Base-by-base conservation (phyloP, 177 flowering plant genomes). In the Vitis hybrid region DNA sequence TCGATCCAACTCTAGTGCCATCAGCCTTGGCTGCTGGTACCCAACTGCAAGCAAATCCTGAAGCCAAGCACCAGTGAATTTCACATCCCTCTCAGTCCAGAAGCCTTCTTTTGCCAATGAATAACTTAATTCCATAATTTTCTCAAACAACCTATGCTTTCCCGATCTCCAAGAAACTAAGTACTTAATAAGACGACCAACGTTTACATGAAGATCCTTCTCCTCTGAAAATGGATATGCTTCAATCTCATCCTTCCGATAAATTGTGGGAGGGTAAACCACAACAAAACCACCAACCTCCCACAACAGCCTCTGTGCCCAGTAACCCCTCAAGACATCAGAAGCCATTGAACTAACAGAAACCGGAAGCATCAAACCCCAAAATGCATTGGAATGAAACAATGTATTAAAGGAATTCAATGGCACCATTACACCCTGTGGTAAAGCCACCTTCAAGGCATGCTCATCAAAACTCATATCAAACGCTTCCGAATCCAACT, bases 301-400 rank as follows among this genome's bases (percentile, higher is more conserved):
- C 98, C 99, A 96, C 80, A 96, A 80, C 59, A 96, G 84, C 84
- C 99, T 86, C 77, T 95, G 98, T 12, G 85, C 93, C 98, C 94
- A 96, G 68, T 91, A 96, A 50, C 99, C 99, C 76, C 99, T 89
- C 79, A 96, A 71, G 3, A 96, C 86, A 82, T 96, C 99, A 46
- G 99, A 93, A 60, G 99, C 97, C 98, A 96, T 96, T 14, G 91
- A 68, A 71, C 99, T 96, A 70, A 96, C 87, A 0, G 97, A 91
- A 50, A 93, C 99, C 5, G 99, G 99, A 69, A 95, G 87, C 99
- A 95, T 93, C 78, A 96, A 72, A 48, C 79, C 98, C 99, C 99
- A 96, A 79, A 96, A 92, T n/a, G 99, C 97, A 1, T 97, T 79
- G 4, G 97, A 85, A 75, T 93, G 98, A 65, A 83, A 91, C 30